A percentile compares a stretch with the other conserved stretches of the same genome.
phyloP scores from a whole-genome alignment of 495 filamentous ascomycete species.

The Penicillium subrubescens region DNA sequence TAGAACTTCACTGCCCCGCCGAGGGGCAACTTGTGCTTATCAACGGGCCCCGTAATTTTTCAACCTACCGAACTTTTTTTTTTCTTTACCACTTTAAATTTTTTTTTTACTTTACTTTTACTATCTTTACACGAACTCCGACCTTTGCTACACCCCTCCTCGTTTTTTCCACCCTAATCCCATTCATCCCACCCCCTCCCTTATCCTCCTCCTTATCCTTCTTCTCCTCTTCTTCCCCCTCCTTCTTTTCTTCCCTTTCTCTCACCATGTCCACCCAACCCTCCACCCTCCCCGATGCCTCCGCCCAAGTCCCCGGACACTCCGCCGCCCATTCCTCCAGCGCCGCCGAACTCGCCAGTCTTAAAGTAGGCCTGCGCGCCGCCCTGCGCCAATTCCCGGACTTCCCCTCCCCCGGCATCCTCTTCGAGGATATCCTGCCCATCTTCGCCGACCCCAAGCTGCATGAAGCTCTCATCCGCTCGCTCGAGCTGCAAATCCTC shows the following conservation, averaged over 20 bases:
- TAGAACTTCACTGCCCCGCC: slow-evolving; percentile 4
- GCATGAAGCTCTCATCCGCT: slow-evolving; percentile 78
- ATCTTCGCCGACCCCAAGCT: slow-evolving; percentile 81
- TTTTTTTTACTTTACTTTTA: slow-evolving; percentile 21
- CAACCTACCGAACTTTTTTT: slow-evolving; percentile 12
- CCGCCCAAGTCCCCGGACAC: slow-evolving; percentile 52
- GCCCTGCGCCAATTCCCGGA: slow-evolving; percentile 80
- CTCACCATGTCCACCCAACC: slow-evolving; percentile 58
- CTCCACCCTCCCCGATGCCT: slow-evolving; percentile 49
- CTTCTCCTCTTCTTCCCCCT: slow-evolving; percentile 30
- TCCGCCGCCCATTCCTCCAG: slow-evolving; percentile 61
- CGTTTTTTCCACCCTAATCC: slow-evolving; percentile 20
- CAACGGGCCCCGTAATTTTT: slow-evolving; percentile 26
- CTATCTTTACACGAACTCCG: slow-evolving; percentile 5
- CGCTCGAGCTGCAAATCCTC: slow-evolving; percentile 81
- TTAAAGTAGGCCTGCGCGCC: slow-evolving; percentile 74
- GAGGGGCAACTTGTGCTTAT: slow-evolving; percentile 32
- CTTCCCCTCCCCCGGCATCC: slow-evolving; percentile 91
- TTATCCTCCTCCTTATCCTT: slow-evolving; percentile 26
- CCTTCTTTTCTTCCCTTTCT: slow-evolving; percentile 25
- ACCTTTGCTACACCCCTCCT: slow-evolving; percentile 26
- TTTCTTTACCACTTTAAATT: slow-evolving; percentile 21
- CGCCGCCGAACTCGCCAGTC: slow-evolving; percentile 88
- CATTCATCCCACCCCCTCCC: background rate
- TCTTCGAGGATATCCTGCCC: slow-evolving; percentile 98